A percentile compares a stretch with the other conserved stretches of the same genome.
phyloP scores from a whole-genome alignment of 441 rosid species.

The Adansonia gregorii region DNA sequence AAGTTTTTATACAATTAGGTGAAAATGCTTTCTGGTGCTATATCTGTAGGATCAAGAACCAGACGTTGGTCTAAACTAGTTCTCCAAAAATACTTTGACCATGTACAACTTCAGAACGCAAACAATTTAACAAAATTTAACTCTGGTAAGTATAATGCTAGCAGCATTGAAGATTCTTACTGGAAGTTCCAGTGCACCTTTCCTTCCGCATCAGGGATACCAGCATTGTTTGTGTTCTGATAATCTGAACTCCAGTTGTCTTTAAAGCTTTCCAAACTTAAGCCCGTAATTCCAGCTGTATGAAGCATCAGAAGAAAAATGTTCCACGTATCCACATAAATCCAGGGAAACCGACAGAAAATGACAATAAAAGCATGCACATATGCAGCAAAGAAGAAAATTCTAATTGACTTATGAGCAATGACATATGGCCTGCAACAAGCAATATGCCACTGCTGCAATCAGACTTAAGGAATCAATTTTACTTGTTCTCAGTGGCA shows the following conservation, averaged over 20 bases:
- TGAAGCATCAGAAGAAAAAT: constrained; percentile 35
- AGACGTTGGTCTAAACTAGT: background rate
- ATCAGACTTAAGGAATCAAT: background rate
- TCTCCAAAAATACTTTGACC: constrained; percentile 18
- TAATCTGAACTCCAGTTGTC: constrained; percentile 90
- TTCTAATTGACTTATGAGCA: background rate
- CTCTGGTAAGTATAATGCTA: constrained; percentile 12
- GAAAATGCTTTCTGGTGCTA: background rate
- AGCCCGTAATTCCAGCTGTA: constrained; percentile 82
- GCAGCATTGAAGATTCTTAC: constrained; percentile 52
- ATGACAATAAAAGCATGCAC: background rate
- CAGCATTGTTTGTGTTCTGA: constrained; percentile 82
- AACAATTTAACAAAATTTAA: constrained; percentile 22
- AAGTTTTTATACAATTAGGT: background rate
- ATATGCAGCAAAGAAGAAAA: background rate
- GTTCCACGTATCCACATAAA: constrained; percentile 1
- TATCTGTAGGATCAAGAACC: background rate
- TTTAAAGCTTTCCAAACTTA: constrained; percentile 73
- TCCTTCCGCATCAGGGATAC: constrained; percentile 85
- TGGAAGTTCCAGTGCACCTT: constrained; percentile 77
- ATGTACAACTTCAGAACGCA: constrained; percentile 12
- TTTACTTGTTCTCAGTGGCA: background rate
- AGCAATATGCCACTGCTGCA: background rate
- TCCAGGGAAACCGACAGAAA: background rate
- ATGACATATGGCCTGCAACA: constrained; percentile 10